These are phyloP conservation scores for Artomyces pyxidatus DNA, from an alignment of 768 basidiomycete genomes.

Conservation along the genomic window DNA sequence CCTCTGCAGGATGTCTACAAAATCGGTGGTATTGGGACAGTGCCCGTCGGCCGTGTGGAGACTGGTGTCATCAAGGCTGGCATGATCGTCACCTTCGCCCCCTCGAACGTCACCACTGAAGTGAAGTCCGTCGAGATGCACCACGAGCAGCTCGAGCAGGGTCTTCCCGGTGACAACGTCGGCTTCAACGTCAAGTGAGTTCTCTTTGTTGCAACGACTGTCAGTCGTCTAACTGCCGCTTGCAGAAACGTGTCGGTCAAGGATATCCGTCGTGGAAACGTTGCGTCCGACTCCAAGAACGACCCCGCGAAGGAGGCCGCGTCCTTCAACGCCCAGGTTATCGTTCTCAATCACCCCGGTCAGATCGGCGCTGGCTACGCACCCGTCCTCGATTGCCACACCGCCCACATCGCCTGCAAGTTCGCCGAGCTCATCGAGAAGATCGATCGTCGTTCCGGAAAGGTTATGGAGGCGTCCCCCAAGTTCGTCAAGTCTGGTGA, in stretches of 20 bases:
- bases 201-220: slow-evolving; percentile 3
- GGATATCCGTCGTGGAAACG: slow-evolving; percentile 99
- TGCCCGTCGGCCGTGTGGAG: slow-evolving; percentile 99
- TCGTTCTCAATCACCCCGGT: slow-evolving; percentile 99
- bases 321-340: slow-evolving; percentile 99
- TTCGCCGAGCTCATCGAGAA: slow-evolving; percentile 98
- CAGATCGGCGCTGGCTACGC: slow-evolving; percentile 99
- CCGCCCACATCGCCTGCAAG: slow-evolving; percentile 99
- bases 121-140: slow-evolving; percentile 99
- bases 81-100: slow-evolving; percentile 97
- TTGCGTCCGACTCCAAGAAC: slow-evolving; percentile 99
- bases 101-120: slow-evolving; percentile 98
- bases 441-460: slow-evolving; percentile 98
- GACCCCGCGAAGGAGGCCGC: slow-evolving; percentile 99
- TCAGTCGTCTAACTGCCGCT: slow-evolving; percentile 3
- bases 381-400: slow-evolving; percentile 99
- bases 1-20: slow-evolving; percentile 99
- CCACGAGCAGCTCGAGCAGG: slow-evolving; percentile 94
- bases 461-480: slow-evolving; percentile 78
- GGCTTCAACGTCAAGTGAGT: slow-evolving; percentile 96
- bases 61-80: slow-evolving; percentile 99
- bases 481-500: slow-evolving; percentile 99
- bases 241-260: slow-evolving; percentile 98
- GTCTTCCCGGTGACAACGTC: slow-evolving; percentile 97
- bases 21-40: slow-evolving; percentile 99